Base-by-base conservation (phyloP, 805 yeast genomes). In the Saccharomycopsis sp. region DNA sequence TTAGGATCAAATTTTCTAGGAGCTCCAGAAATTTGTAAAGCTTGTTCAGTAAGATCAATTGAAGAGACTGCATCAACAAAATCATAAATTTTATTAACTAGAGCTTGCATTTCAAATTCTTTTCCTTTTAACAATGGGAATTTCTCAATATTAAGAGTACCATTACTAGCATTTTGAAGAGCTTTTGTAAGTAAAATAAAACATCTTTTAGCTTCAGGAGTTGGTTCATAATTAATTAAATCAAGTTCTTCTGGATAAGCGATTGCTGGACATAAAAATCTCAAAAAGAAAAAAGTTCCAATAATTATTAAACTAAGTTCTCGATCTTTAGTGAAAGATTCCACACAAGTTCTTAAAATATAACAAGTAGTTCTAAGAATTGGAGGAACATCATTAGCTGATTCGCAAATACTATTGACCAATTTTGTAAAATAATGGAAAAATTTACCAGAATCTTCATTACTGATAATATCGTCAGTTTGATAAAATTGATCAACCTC, bases 211-310 rank as follows among this genome's bases (percentile, higher is more conserved):
- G 48, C 41, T 33, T 45, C 23, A 12, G 23, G 15, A 5, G 40
- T 18, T 18, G 45, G 39, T 18, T 27, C 26, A 17, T 30, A 32
- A n/a, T 29, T 62, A 9, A 63, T 55, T 18, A 64, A 51, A 53
- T 53, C 55, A 48, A 60, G 67, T 5, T 79, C 67, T 42, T 84
- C 94, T 0, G 96, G 96, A 26, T 86, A 76, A 12, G 88, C 88
- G 50, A 88, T 77, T 0, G 95, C 94, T 10, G 97, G 96, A 55
- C 94, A 82, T 45, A 81, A 69, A 47, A 80, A 75, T 42, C 95
- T 63, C 49, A 89, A 64, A 52, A 89, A 88, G 40, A 89, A 64
- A 55, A 83, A 89, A 0, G 95, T 87, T 0, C 96, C 95, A 21
- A 86, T 80, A 1, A 94, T 86, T 30, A 76, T 66, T 29, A 71